phyloP scores from a whole-genome alignment of 2,329 filamentous ascomycete genomes.

The Trichoderma aggressivum region DNA sequence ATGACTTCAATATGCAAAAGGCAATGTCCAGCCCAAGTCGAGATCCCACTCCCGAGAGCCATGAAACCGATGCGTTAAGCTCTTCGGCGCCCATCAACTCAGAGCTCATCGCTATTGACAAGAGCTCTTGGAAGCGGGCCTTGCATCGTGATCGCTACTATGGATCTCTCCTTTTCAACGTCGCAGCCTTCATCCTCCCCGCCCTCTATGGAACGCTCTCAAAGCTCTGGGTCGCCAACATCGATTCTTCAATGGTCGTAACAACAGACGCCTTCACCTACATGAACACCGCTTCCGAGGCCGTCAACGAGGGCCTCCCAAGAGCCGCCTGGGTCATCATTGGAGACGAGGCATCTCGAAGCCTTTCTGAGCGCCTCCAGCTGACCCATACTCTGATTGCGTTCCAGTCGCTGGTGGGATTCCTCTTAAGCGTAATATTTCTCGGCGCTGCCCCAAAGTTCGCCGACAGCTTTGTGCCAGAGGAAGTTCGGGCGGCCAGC shows the following conservation, averaged over 20 bases:
- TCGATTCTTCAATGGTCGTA: slow-evolving; percentile 51
- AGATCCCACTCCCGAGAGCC: not conserved
- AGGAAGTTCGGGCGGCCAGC: slow-evolving; percentile 52
- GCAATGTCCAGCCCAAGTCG: not conserved
- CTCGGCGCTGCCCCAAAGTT: slow-evolving; percentile 51
- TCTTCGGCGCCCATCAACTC: not conserved
- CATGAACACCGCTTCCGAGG: slow-evolving; percentile 63
- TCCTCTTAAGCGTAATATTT: slow-evolving; percentile 59
- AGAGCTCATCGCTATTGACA: not conserved
- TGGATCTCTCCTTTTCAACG: slow-evolving; percentile 61
- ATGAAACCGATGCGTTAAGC: not conserved
- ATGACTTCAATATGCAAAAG: not conserved
- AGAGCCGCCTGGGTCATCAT: slow-evolving; percentile 67
- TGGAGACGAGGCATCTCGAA: slow-evolving; percentile 57
- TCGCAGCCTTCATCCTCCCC: slow-evolving; percentile 60
- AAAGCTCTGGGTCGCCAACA: slow-evolving; percentile 68
- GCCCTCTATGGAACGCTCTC: slow-evolving; percentile 65
- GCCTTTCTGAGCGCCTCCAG: slow-evolving; percentile 47
- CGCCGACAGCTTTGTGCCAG: slow-evolving; percentile 60
- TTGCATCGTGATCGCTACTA: slow-evolving; percentile 38
- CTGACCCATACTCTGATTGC: slow-evolving; percentile 62
- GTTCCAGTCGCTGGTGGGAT: slow-evolving; percentile 55
- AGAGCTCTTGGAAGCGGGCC: not conserved
- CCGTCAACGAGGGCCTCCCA: slow-evolving; percentile 70
- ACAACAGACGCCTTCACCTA: slow-evolving; percentile 59